Percentiles rank a stretch among this genome's conserved stretches.
Evolutionary conservation across 371 early-diverging fungal genomes (phyloP).

Genomic region (Homolaphlyctis polyrhiza): DNA sequence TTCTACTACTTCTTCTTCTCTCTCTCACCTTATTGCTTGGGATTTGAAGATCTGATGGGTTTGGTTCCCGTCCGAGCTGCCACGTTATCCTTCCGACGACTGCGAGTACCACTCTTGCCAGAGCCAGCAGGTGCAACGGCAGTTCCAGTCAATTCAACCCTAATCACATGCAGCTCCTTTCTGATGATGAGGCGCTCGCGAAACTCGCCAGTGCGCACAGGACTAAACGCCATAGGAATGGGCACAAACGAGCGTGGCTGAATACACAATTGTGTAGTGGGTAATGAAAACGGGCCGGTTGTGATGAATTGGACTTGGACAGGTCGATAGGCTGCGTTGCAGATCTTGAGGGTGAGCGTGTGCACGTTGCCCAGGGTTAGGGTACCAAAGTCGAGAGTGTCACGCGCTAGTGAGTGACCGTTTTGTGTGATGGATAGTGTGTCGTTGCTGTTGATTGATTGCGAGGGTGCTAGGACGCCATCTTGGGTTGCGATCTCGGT

Average conservation of each 20-base stretch:
- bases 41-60: no score
- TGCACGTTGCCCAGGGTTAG: background rate
- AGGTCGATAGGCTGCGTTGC: background rate
- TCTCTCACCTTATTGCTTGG: no score
- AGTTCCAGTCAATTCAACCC: background rate
- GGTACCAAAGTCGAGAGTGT: conserved; percentile 3
- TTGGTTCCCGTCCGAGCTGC: no score
- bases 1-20: no score
- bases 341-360: background rate
- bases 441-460: no score
- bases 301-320: conserved; percentile 4
- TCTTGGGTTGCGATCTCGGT: no score
- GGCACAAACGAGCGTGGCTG: conserved; percentile 5
- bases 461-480: no score
- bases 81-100: no score
- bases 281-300: conserved; percentile 1
- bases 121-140: no score
- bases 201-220: background rate
- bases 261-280: background rate
- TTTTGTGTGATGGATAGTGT: background rate
- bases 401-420: background rate
- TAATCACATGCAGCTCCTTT: background rate
- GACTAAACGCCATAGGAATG: background rate
- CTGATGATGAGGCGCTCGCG: conserved; percentile 1
- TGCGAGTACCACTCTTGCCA: no score